Evolutionary conservation across 768 basidiomycete genomes (phyloP).

Genomic region (Amanita pallidorosea): DNA sequence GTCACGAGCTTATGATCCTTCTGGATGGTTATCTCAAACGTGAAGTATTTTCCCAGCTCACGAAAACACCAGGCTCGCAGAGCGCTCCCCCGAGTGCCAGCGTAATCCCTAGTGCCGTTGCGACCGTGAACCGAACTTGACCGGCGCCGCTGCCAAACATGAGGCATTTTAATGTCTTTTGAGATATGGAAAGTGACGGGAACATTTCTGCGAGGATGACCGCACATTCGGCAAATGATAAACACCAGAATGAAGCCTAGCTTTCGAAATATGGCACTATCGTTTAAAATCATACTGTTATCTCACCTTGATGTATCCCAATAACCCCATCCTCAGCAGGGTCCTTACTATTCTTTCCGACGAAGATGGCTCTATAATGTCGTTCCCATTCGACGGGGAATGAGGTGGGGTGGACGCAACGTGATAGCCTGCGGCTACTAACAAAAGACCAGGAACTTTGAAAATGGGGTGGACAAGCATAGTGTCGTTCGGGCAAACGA

Average conservation of each 20-base stretch:
- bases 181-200: not conserved
- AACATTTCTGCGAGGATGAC: not conserved
- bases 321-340: not conserved
- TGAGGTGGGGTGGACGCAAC: not conserved
- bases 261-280: not conserved
- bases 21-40: slow-evolving; percentile 24
- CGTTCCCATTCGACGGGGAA: not conserved
- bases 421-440: slow-evolving; percentile 2
- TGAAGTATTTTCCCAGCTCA: slow-evolving; percentile 25
- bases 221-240: not conserved
- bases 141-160: not conserved
- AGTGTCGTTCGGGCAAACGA: no score
- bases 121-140: not conserved
- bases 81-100: slow-evolving; percentile 16
- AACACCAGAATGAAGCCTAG: not conserved
- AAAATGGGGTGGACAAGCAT: not conserved
- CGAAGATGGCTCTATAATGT: not conserved
- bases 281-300: not conserved
- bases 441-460: slow-evolving; percentile 5
- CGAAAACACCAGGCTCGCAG: slow-evolving; percentile 27
- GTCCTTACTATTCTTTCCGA: not conserved
- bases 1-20: slow-evolving; percentile 17
- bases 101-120: not conserved
- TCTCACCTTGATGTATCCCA: not conserved
- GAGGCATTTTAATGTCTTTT: not conserved